Evolutionary conservation across 2,329 filamentous ascomycete genomes (phyloP), one percentile per base, ranked within the genome.

Genomic region (Intubia oerlemansii): DNA sequence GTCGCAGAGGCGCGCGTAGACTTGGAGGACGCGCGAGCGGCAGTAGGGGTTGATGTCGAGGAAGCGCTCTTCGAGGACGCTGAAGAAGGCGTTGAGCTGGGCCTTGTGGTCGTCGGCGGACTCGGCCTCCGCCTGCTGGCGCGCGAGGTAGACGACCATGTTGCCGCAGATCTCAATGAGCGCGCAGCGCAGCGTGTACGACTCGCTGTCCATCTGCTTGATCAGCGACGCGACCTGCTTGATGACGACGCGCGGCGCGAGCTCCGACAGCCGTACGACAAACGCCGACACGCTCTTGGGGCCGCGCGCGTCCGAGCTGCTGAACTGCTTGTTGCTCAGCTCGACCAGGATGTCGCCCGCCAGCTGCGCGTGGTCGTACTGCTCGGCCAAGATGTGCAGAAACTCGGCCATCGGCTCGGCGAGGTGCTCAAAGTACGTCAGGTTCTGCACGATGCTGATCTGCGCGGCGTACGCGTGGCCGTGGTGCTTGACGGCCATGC

Each of bases 401-500:
- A 98, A 92, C 48, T 98, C 90, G 18, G 88, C 88, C 88, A 98
- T 98, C 2, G 88, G 88, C 45, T 98, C 88, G 1, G 88, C 85
- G n/a, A 98, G 56, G 50, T 98, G 88, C 52, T 98, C 88, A 43
- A 95, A 98, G 48, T 98, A 98, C 5, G 88, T 92, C 39, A 98
- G 55, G 45, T 88, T 95, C 49, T 98, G 88, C 31, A 95, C 84
- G 43, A 98, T 91, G 25, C 84, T 91, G 27, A 91, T 95, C 60
- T 98, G 88, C 2, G 88, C 88, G 29, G 79, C 84, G 47, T 92
- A 93, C 39, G 77, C 88, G 50, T 98, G 88, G 2, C 88, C 88
- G 46, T 98, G 88, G 45, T 95, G 84, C 54, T 98, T 98, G 34
- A 98, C 72, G 20, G 90, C 84, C 41, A 95, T 80, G 45, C 88